These are phyloP conservation scores for Pyrenophora graminea DNA, from an alignment of 2,329 filamentous ascomycete genomes.

Conservation along the genomic window DNA sequence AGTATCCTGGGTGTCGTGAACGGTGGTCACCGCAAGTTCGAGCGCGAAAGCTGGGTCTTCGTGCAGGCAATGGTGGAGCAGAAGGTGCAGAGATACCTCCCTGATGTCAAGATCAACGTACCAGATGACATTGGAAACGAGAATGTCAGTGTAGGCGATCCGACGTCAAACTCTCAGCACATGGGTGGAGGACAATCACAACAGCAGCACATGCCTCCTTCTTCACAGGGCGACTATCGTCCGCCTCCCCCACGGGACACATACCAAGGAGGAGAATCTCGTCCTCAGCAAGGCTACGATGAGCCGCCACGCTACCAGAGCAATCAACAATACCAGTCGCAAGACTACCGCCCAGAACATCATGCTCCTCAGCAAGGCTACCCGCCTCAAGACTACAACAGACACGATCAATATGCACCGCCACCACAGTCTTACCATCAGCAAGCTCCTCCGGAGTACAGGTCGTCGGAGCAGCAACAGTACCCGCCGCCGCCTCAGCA, in stretches of 20 bases:
- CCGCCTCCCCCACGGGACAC: conserved; percentile 1
- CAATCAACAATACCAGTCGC: conserved; percentile 10
- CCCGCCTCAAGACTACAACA: conserved; percentile 4
- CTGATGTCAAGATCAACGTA: conserved; percentile 36
- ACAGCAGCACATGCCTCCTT: conserved; percentile 4
- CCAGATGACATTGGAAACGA: conserved; percentile 40
- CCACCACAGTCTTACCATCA: conserved; percentile 4
- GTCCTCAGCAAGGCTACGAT: conserved; percentile 7
- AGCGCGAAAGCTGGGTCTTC: conserved; percentile 38
- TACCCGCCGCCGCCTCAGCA: conserved; percentile 2
- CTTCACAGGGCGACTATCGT: conserved; percentile 11
- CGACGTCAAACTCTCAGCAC: conserved; percentile 14
- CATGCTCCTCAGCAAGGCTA: conserved; percentile 5
- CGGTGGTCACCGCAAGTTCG: conserved; percentile 37
- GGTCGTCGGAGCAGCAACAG: conserved; percentile 1
- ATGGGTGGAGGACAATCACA: conserved; percentile 18
- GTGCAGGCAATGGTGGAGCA: conserved; percentile 38
- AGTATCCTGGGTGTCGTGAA: conserved; percentile 38
- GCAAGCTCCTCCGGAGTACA: conserved; percentile 3
- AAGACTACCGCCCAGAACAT: conserved; percentile 7
- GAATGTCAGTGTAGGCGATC: conserved; percentile 33
- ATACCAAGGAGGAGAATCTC: conserved; percentile 7
- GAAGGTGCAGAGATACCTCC: conserved; percentile 36
- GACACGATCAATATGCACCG: conserved; percentile 3
- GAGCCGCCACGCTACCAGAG: conserved; percentile 12